A percentile compares a stretch with the other conserved stretches of the same genome.
Conservation (phyloP, 495 filamentous ascomycete species). For the Patellaria atrata region DNA sequence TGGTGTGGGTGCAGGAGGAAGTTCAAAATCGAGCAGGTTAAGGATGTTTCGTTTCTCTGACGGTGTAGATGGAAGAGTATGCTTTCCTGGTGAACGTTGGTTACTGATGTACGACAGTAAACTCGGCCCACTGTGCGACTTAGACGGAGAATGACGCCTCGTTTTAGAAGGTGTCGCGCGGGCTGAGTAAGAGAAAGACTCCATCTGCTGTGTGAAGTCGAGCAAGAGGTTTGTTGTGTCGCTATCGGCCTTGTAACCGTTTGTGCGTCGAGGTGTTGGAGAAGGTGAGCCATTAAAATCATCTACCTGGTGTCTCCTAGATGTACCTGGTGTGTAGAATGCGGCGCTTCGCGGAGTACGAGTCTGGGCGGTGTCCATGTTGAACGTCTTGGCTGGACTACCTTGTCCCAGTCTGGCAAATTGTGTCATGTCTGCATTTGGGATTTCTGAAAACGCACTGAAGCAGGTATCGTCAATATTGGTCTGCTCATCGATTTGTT, state of each 20-base stretch:
- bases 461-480: slow-evolving; percentile 66
- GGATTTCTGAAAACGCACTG: slow-evolving; percentile 74
- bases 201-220: slow-evolving; percentile 76
- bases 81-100: slow-evolving; percentile 29
- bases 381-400: slow-evolving; percentile 36
- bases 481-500: slow-evolving; percentile 14
- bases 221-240: slow-evolving; percentile 62
- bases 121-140: slow-evolving; percentile 30
- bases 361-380: no score
- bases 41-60: slow-evolving; percentile 32
- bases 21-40: slow-evolving; percentile 83
- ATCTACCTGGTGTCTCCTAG: slow-evolving; percentile 25
- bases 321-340: slow-evolving; percentile 27
- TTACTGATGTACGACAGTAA: slow-evolving; percentile 31
- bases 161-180: slow-evolving; percentile 26
- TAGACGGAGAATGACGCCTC: slow-evolving; percentile 31
- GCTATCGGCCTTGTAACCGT: slow-evolving; percentile 28
- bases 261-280: slow-evolving; percentile 41
- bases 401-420: slow-evolving; percentile 56
- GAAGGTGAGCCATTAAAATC: slow-evolving; percentile 35
- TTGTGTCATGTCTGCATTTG: slow-evolving; percentile 62
- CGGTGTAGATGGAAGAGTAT: slow-evolving; percentile 30
- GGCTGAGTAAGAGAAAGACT: slow-evolving; percentile 31
- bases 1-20: slow-evolving; percentile 77
- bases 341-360: no score